These are phyloP conservation scores for Chiua virens DNA, from an alignment of 768 basidiomycete genomes.

Conservation along the genomic window DNA sequence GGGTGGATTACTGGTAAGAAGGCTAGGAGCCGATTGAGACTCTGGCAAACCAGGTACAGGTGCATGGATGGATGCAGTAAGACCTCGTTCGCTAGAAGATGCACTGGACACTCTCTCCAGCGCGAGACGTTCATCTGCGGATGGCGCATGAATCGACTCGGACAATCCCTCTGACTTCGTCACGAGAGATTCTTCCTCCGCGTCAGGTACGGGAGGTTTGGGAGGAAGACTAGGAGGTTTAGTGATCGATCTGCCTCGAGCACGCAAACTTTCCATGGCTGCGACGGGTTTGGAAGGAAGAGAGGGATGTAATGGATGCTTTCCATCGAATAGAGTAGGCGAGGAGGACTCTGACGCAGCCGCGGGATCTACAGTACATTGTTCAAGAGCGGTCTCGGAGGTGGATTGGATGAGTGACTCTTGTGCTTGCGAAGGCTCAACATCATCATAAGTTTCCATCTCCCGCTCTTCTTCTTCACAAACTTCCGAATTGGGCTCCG, in stretches of 20 bases:
- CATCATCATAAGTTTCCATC: conserved; percentile 19
- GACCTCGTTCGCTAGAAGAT: conserved; percentile 35
- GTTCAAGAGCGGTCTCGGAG: conserved; percentile 15
- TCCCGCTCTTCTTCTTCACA: conserved; percentile 19
- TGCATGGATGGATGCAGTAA: conserved; percentile 59
- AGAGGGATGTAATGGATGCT: conserved; percentile 42
- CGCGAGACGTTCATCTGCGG: conserved; percentile 14
- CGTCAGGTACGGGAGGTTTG: conserved; percentile 5
- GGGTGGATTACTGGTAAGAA: conserved; percentile 33
- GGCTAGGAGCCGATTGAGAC: conserved; percentile 35
- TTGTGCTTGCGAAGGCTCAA: conserved; percentile 1
- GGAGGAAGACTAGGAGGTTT: conserved; percentile 13
- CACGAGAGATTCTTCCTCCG: conserved; percentile 13
- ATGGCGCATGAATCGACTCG: conserved; percentile 28
- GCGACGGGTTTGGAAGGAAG: conserved; percentile 47
- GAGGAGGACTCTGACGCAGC: conserved; percentile 7
- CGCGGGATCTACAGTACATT: conserved; percentile 13
- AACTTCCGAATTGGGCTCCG: conserved; percentile 42
- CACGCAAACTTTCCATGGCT: conserved; percentile 16
- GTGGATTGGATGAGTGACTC: conserved; percentile 10
- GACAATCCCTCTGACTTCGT: conserved; percentile 22
- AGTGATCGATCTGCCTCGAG: conserved; percentile 12
- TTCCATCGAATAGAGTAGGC: conserved; percentile 13
- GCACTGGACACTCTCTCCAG: conserved; percentile 16
- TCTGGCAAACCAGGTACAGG: conserved; percentile 40